These are phyloP conservation scores for Russula foetens DNA, from an alignment of 768 basidiomycete genomes.

Conservation along the genomic window DNA sequence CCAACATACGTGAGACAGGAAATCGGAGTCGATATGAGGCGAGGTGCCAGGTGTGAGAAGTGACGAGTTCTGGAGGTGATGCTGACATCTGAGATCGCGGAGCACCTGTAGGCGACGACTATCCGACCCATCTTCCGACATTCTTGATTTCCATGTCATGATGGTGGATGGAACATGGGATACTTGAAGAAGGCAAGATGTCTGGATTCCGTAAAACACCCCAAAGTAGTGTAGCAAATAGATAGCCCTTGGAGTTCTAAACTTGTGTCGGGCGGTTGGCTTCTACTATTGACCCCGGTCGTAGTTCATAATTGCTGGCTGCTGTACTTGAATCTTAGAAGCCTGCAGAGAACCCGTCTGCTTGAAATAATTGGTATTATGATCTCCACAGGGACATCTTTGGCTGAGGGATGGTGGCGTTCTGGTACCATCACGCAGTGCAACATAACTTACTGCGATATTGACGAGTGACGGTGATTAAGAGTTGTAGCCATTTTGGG, in stretches of 20 bases:
- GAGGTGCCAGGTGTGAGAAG: neutral
- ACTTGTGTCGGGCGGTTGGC: neutral
- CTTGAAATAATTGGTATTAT: neutral
- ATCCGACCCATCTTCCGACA: neutral
- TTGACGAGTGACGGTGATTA: neutral
- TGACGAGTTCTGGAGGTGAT: neutral
- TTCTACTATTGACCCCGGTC: neutral
- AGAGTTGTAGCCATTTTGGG: neutral
- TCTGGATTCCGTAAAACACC: neutral
- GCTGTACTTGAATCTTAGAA: neutral
- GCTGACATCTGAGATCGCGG: neutral
- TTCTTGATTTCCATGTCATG: neutral
- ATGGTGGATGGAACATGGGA: neutral
- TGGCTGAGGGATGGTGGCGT: neutral
- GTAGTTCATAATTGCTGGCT: neutral
- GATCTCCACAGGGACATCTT: neutral
- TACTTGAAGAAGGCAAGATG: neutral
- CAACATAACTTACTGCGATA: neutral
- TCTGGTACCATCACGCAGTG: neutral
- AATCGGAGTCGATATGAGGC: neutral
- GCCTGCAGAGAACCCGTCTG: neutral
- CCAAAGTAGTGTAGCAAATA: neutral
- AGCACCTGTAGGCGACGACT: neutral
- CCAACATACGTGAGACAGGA: slow-evolving; percentile 4
- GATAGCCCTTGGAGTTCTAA: neutral